Evolutionary conservation across 2,329 filamentous ascomycete species (phyloP).

Genomic region (Trichoderma pleuroti): DNA sequence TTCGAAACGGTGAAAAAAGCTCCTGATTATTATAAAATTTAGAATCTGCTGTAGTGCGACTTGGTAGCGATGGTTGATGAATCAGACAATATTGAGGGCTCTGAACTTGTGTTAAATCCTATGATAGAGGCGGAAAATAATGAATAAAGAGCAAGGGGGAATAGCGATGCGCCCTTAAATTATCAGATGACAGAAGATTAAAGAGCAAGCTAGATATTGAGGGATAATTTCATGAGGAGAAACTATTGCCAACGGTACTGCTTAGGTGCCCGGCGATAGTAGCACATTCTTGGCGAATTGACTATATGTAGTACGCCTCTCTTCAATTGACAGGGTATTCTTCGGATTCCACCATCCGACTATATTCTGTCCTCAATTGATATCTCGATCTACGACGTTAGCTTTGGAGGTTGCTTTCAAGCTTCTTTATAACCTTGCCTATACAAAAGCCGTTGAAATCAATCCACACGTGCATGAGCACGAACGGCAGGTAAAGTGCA

Average conservation of each 20-base stretch:
- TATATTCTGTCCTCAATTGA: too few species aligned
- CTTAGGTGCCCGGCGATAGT: background rate
- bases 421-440: too few species aligned
- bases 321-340: too few species aligned
- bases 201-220: background rate
- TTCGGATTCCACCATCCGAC: too few species aligned
- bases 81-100: background rate
- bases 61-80: background rate
- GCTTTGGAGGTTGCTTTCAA: too few species aligned
- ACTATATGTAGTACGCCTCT: too few species aligned
- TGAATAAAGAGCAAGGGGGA: background rate
- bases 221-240: background rate
- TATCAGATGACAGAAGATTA: accelerated
- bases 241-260: background rate
- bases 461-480: too few species aligned
- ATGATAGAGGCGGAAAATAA: background rate
- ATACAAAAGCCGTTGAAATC: too few species aligned
- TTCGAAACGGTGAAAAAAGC: background rate
- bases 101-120: background rate
- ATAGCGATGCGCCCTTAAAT: background rate
- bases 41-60: accelerated
- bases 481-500: too few species aligned
- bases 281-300: too few species aligned
- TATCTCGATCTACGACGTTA: too few species aligned
- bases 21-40: background rate